phyloP scores from a whole-genome alignment of 345 rosid species.

The Salix dunnii region DNA sequence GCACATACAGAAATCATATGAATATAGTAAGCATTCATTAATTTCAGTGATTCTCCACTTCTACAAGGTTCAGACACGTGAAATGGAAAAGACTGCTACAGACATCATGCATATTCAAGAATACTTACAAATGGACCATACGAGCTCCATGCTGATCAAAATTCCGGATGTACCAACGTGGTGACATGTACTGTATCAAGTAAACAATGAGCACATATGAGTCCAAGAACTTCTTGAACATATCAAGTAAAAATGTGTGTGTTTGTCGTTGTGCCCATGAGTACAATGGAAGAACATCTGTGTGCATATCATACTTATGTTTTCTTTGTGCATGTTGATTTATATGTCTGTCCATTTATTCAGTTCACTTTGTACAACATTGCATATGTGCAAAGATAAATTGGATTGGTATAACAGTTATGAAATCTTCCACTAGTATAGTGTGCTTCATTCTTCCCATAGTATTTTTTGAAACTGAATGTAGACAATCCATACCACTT shows the following conservation, averaged over 20 bases:
- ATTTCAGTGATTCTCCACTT: background rate
- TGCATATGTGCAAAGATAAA: background rate
- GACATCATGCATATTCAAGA: constrained; percentile 1
- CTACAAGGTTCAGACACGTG: background rate
- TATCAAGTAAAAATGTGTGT: background rate
- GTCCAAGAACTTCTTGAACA: background rate
- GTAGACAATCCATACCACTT: background rate
- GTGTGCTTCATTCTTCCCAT: background rate
- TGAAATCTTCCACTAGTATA: background rate
- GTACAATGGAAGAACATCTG: background rate
- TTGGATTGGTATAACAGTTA: background rate
- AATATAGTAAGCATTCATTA: background rate
- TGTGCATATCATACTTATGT: no score
- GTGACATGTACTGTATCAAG: constrained; percentile 59
- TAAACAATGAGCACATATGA: background rate
- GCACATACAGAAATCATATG: background rate
- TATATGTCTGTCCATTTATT: background rate
- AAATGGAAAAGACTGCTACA: constrained; percentile 11
- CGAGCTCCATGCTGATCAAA: constrained; percentile 54
- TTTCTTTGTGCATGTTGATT: background rate
- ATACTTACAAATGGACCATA: constrained; percentile 88
- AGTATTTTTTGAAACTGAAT: background rate
- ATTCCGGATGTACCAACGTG: constrained; percentile 89
- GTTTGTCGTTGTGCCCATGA: background rate
- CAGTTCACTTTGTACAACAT: no score